Conservation (phyloP, 2,329 filamentous ascomycete species). For the Arthroderma sp. region DNA sequence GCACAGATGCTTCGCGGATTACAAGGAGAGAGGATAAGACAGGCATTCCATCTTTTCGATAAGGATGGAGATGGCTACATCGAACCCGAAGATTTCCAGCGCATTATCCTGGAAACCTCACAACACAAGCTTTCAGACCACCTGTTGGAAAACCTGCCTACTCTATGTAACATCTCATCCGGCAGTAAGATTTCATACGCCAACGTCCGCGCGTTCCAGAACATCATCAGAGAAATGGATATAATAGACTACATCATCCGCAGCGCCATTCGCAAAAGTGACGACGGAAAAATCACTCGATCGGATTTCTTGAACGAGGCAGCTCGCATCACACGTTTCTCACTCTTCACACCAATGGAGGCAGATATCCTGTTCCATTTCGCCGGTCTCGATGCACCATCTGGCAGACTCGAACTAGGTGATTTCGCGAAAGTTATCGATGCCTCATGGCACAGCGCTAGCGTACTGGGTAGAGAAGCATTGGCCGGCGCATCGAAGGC, state of each 20-base stretch:
- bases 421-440: slow-evolving; percentile 96
- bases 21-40: slow-evolving; percentile 88
- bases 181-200: slow-evolving; percentile 94
- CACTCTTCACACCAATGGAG: slow-evolving; percentile 95
- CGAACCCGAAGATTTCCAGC: slow-evolving; percentile 87
- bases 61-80: slow-evolving; percentile 90
- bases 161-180: slow-evolving; percentile 85
- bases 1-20: slow-evolving; percentile 94
- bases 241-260: slow-evolving; percentile 87
- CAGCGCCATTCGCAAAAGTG: slow-evolving; percentile 69
- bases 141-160: slow-evolving; percentile 76
- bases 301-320: slow-evolving; percentile 93
- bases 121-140: slow-evolving; percentile 97
- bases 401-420: slow-evolving; percentile 64
- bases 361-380: slow-evolving; percentile 98
- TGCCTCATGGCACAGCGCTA: slow-evolving; percentile 69
- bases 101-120: slow-evolving; percentile 86
- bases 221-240: slow-evolving; percentile 96
- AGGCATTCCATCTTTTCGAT: slow-evolving; percentile 88
- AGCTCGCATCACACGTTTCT: slow-evolving; percentile 80
- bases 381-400: slow-evolving; percentile 79
- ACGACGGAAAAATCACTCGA: slow-evolving; percentile 85
- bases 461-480: slow-evolving; percentile 41
- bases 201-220: slow-evolving; percentile 95
- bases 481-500: slow-evolving; percentile 31